Conservation (phyloP, 1,284 basidiomycete species). For the Nidula niveotomentosa region DNA sequence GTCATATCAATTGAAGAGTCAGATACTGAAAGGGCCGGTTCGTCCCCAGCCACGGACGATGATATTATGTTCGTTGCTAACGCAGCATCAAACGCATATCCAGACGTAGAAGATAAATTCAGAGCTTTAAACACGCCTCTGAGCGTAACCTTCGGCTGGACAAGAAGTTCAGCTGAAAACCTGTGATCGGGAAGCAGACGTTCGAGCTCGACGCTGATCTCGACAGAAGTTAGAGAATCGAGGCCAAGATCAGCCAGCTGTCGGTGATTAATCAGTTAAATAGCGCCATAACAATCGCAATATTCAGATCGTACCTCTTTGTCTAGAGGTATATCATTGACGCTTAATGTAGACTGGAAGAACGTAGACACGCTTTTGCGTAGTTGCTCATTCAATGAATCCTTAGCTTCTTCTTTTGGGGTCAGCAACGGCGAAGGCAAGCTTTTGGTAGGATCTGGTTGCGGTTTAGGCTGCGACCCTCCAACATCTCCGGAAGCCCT, state of each 20-base stretch:
- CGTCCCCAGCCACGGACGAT: no score
- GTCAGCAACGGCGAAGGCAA: background rate
- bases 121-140: background rate
- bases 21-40: no score
- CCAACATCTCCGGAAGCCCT: background rate
- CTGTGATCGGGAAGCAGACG: background rate
- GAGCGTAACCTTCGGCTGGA: background rate
- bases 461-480: background rate
- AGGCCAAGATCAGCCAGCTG: conserved; percentile 3
- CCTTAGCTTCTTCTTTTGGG: no score
- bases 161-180: conserved; percentile 1
- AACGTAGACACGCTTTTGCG: background rate
- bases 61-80: no score
- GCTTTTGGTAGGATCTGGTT: background rate
- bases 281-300: background rate
- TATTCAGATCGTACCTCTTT: background rate
- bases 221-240: conserved; percentile 5
- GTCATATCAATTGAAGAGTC: background rate
- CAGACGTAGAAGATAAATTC: background rate
- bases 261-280: background rate
- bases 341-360: background rate
- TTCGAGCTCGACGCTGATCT: conserved; percentile 1
- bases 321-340: background rate
- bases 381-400: background rate
- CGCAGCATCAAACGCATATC: no score